Conservation (phyloP, 192 early-diverging fungal genomes). For the Lobulomyces angularis region DNA sequence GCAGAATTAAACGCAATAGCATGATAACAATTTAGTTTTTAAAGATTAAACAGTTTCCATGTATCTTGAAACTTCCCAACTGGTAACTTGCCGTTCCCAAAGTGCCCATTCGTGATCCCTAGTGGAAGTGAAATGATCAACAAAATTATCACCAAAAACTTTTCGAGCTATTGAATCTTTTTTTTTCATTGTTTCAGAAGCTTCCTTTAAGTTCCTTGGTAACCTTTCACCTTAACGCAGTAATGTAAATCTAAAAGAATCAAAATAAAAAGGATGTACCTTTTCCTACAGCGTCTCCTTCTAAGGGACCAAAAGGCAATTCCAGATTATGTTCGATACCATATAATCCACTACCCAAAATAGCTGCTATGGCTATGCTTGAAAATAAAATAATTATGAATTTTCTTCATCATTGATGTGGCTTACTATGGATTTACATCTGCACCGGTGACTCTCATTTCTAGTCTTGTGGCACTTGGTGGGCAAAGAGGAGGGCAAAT, state of each 20-base stretch:
- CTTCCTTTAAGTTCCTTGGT: slow-evolving; percentile 52
- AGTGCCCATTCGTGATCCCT: slow-evolving; percentile 58
- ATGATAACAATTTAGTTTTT: too few relatives aligned
- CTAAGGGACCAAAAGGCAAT: slow-evolving; percentile 21
- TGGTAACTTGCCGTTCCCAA: slow-evolving; percentile 62
- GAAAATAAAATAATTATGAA: background rate
- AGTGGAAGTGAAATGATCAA: slow-evolving; percentile 66
- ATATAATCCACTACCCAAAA: slow-evolving; percentile 56
- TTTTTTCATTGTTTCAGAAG: slow-evolving; percentile 47
- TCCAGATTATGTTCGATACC: slow-evolving; percentile 50
- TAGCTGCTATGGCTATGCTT: slow-evolving; percentile 44
- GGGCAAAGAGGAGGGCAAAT: slow-evolving; percentile 62
- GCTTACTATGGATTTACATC: slow-evolving; percentile 75
- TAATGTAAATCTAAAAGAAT: too few relatives aligned
- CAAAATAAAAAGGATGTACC: too few relatives aligned
- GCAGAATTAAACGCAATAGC: too few relatives aligned
- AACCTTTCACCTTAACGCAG: slow-evolving; percentile 26
- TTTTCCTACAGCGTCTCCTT: slow-evolving; percentile 12
- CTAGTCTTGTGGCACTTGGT: slow-evolving; percentile 51
- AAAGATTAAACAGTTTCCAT: slow-evolving; percentile 55
- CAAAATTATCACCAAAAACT: slow-evolving; percentile 62
- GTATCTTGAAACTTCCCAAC: slow-evolving; percentile 58
- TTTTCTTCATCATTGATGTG: background rate
- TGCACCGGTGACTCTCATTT: slow-evolving; percentile 70
- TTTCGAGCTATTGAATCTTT: slow-evolving; percentile 52